These are phyloP conservation scores for Pythium brachiatum DNA, from an alignment of 352 stramenopile genomes.

Conservation along the genomic window DNA sequence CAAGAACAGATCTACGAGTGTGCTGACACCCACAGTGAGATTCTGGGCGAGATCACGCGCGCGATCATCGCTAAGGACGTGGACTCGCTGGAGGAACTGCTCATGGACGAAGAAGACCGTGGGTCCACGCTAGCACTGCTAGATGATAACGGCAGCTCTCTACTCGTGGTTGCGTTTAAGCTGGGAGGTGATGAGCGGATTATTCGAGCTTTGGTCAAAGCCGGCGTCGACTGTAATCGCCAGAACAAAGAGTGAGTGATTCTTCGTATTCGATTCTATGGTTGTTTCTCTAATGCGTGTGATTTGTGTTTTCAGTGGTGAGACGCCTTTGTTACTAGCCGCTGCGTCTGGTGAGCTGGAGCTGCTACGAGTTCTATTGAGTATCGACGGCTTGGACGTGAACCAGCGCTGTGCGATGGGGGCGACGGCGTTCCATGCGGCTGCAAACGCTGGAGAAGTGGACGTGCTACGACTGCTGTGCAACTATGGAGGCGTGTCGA, in stretches of 20 bases:
- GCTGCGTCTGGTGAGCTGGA: slow-evolving; percentile 47
- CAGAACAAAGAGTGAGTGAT: slow-evolving; percentile 54
- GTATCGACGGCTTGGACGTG: slow-evolving; percentile 28
- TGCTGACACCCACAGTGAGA: background rate
- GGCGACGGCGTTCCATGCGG: slow-evolving; percentile 54
- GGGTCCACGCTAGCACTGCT: background rate
- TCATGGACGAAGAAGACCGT: slow-evolving; percentile 4
- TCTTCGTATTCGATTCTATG: too few species aligned
- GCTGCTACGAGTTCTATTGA: slow-evolving; percentile 30
- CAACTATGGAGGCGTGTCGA: slow-evolving; percentile 32
- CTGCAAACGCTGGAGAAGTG: slow-evolving; percentile 55
- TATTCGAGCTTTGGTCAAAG: slow-evolving; percentile 30
- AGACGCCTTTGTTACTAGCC: slow-evolving; percentile 52
- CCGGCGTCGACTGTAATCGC: slow-evolving; percentile 43
- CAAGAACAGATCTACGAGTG: background rate
- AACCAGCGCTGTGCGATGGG: slow-evolving; percentile 46
- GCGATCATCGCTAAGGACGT: slow-evolving; percentile 27
- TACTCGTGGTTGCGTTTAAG: slow-evolving; percentile 48
- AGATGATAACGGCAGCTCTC: slow-evolving; percentile 50
- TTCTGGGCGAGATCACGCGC: slow-evolving; percentile 28
- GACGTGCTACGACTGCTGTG: slow-evolving; percentile 49
- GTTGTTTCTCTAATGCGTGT: background rate
- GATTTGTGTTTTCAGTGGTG: slow-evolving; percentile 27
- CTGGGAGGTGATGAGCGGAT: slow-evolving; percentile 28
- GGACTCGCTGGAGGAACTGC: slow-evolving; percentile 23